Percentiles rank a stretch among this genome's conserved stretches.
Evolutionary conservation across 169 alveolate species (phyloP).

Genomic region (Miamiensis avidus): DNA sequence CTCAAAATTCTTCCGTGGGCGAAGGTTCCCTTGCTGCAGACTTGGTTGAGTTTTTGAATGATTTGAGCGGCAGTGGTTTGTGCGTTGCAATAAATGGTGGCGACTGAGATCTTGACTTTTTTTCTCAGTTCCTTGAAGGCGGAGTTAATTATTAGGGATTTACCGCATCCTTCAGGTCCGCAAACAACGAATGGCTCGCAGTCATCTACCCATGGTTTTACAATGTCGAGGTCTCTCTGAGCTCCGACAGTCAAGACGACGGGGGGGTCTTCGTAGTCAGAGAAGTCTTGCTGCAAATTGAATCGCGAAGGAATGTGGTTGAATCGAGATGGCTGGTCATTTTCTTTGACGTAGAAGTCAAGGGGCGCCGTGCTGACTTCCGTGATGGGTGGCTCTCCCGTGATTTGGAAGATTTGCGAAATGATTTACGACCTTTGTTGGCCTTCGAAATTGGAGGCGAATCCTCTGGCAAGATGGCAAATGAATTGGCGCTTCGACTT

Average conservation of each 20-base stretch:
- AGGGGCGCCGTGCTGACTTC: conserved; percentile 1
- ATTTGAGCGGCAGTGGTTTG: conserved; percentile 89
- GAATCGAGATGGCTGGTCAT: neutral
- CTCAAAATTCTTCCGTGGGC: conserved; percentile 89
- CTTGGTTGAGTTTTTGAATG: conserved; percentile 88
- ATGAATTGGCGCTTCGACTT: conserved; percentile 76
- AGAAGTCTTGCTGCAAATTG: conserved; percentile 62
- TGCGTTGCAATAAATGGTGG: conserved; percentile 90
- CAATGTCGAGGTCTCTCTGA: conserved; percentile 69
- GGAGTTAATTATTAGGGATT: conserved; percentile 79
- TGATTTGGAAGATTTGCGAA: conserved; percentile 65
- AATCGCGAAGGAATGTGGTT: conserved; percentile 30
- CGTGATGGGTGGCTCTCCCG: conserved; percentile 81
- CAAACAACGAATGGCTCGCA: conserved; percentile 89
- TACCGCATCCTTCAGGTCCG: conserved; percentile 95
- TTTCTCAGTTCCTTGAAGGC: conserved; percentile 70
- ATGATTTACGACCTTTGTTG: conserved; percentile 70
- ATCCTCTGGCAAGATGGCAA: conserved; percentile 80
- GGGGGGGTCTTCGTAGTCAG: conserved; percentile 74
- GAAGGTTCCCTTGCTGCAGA: conserved; percentile 86
- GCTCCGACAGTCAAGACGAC: conserved; percentile 75
- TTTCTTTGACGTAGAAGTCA: conserved; percentile 1
- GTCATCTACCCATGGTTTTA: conserved; percentile 78
- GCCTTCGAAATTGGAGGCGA: conserved; percentile 81
- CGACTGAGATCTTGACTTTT: conserved; percentile 72